Conservation (phyloP, 176 grass and related monocot genomes). For the Avena sativa region DNA sequence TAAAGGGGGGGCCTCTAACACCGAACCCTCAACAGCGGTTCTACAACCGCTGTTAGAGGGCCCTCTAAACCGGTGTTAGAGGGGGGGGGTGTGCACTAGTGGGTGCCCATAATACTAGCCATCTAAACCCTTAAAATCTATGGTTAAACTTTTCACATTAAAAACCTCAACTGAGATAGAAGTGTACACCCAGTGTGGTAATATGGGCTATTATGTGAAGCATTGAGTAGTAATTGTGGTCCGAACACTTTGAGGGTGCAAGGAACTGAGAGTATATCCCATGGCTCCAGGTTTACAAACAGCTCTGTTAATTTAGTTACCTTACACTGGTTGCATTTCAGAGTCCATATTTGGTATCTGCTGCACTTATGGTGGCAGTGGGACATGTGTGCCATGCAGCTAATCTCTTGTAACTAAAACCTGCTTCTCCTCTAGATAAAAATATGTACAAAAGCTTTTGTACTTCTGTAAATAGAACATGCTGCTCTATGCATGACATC, state of each 20-base stretch:
- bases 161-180: not conserved
- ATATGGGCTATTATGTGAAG: constrained; percentile 9
- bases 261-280: not conserved
- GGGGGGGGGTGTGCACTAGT: no score
- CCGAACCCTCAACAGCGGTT: no score
- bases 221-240: not conserved
- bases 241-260: not conserved
- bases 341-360: not conserved
- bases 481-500: not conserved
- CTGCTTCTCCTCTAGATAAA: not conserved
- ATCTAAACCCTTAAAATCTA: not conserved
- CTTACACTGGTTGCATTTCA: not conserved
- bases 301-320: not conserved
- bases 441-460: not conserved
- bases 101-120: no score
- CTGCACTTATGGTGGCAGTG: not conserved
- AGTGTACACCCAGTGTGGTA: not conserved
- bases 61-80: no score
- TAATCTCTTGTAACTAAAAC: constrained; percentile 1
- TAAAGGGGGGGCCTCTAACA: no score
- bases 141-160: not conserved
- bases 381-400: not conserved
- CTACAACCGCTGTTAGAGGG: no score
- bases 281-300: not conserved
- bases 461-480: not conserved